Percentiles rank a stretch among this genome's conserved stretches.
These are phyloP conservation scores for Debaryomycetaceae sp. DNA, from an alignment of 1,139 yeast species.

Conservation along the genomic window DNA sequence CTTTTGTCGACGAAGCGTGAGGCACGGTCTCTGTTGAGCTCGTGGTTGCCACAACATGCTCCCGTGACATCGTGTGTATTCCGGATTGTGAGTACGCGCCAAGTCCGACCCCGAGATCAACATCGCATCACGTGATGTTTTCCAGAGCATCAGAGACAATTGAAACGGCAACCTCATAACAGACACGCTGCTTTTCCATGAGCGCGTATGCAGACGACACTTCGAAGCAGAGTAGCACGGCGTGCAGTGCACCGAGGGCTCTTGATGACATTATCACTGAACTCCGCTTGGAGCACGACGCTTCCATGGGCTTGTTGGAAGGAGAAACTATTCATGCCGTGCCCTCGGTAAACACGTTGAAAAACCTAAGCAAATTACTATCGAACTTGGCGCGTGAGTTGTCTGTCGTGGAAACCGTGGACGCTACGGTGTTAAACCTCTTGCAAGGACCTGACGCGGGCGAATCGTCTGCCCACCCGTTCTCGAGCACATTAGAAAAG, in stretches of 20 bases:
- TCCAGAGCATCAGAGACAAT: too few species aligned
- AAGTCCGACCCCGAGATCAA: too few species aligned
- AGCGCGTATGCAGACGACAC: background rate
- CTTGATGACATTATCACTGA: conserved; percentile 44
- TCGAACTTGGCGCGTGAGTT: conserved; percentile 39
- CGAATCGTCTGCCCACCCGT: conserved; percentile 8
- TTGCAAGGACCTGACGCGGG: background rate
- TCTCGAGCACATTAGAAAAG: conserved; percentile 5
- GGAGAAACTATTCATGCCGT: conserved; percentile 43
- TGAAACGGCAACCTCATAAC: too few species aligned
- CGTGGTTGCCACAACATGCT: too few species aligned
- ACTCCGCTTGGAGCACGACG: conserved; percentile 44
- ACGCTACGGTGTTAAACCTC: conserved; percentile 23
- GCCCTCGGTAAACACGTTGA: conserved; percentile 36
- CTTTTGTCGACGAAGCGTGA: too few species aligned
- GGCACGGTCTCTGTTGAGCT: too few species aligned
- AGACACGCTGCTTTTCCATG: too few species aligned
- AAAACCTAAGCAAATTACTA: conserved; percentile 35
- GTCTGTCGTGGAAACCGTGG: conserved; percentile 34
- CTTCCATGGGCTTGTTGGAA: conserved; percentile 46
- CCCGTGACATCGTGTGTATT: too few species aligned
- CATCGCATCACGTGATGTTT: too few species aligned
- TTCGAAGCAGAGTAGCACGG: background rate
- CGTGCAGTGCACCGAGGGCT: conserved; percentile 24
- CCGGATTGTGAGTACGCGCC: too few species aligned